Evolutionary conservation across 768 basidiomycete genomes (phyloP).

Genomic region (Sutorius australiensis): DNA sequence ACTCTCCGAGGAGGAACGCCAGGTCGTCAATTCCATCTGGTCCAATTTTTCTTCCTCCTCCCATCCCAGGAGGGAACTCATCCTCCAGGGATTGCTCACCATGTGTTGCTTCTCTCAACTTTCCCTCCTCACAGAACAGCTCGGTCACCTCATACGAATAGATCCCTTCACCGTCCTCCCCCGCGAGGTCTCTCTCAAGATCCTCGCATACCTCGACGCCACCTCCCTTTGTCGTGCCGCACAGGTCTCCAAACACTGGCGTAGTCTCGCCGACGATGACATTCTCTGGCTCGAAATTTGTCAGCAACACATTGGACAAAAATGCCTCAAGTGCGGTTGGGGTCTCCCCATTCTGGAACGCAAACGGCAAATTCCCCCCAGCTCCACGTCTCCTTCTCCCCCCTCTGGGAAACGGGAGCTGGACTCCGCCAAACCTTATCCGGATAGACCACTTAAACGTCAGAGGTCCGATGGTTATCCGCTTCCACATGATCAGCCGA

Average conservation of each 20-base stretch:
- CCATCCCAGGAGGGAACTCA: slow-evolving; percentile 85
- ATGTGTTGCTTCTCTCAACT: slow-evolving; percentile 99
- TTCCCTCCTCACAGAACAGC: slow-evolving; percentile 90
- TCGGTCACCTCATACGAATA: slow-evolving; percentile 88
- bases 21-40: slow-evolving; percentile 91
- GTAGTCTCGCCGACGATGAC: slow-evolving; percentile 88
- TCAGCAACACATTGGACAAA: slow-evolving; percentile 97
- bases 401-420: slow-evolving; percentile 39
- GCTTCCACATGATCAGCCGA: not conserved
- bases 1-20: slow-evolving; percentile 79
- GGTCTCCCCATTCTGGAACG: slow-evolving; percentile 88
- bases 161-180: slow-evolving; percentile 92
- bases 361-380: slow-evolving; percentile 45
- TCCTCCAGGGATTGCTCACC: slow-evolving; percentile 93
- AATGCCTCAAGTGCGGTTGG: slow-evolving; percentile 97
- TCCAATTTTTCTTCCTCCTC: slow-evolving; percentile 94
- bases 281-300: slow-evolving; percentile 94
- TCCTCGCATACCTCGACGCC: slow-evolving; percentile 87
- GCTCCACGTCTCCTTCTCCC: slow-evolving; percentile 36
- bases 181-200: slow-evolving; percentile 81
- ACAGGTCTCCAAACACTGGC: slow-evolving; percentile 86
- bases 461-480: slow-evolving; percentile 29
- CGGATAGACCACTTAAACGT: slow-evolving; percentile 48
- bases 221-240: slow-evolving; percentile 91
- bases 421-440: slow-evolving; percentile 28